Evolutionary conservation across 2,329 filamentous ascomycete species (phyloP).

Genomic region (Ophiocordyceps polyrhachis-furcata): DNA sequence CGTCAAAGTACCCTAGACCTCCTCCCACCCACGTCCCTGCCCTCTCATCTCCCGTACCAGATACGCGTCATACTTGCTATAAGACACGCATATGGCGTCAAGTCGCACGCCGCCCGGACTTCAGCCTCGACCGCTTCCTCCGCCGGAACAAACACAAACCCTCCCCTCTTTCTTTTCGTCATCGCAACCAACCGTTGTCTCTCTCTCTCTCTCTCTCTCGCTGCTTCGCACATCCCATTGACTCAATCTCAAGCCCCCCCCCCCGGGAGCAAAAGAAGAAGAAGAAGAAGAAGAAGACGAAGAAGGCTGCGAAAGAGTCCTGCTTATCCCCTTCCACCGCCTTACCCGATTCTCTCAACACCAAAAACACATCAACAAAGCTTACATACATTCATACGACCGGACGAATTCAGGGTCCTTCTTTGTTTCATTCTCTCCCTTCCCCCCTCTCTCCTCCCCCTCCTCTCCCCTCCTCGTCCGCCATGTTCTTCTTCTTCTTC

Average conservation of each 20-base stretch:
- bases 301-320: too few relatives aligned
- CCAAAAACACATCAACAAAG: not conserved
- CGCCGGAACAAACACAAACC: too few relatives aligned
- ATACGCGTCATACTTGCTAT: not conserved
- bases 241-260: too few relatives aligned
- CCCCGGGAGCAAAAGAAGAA: too few relatives aligned
- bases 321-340: too few relatives aligned
- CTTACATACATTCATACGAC: not conserved
- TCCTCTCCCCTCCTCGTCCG: not conserved
- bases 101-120: too few relatives aligned
- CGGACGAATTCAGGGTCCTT: not conserved
- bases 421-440: not conserved
- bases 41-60: not conserved
- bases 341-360: not conserved
- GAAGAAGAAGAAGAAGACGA: too few relatives aligned
- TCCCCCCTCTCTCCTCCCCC: not conserved
- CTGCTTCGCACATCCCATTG: not conserved
- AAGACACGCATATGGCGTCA: too few relatives aligned
- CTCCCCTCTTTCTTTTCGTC: not conserved
- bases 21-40: too few relatives aligned
- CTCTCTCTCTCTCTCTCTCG: not conserved
- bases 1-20: too few relatives aligned
- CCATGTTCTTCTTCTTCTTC: constrained; percentile 43
- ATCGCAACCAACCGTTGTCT: not conserved
- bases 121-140: too few relatives aligned